Percentiles rank a stretch among this genome's conserved stretches.
phyloP scores from a whole-genome alignment of 768 basidiomycete species.

The Tephrocybe rancida region DNA sequence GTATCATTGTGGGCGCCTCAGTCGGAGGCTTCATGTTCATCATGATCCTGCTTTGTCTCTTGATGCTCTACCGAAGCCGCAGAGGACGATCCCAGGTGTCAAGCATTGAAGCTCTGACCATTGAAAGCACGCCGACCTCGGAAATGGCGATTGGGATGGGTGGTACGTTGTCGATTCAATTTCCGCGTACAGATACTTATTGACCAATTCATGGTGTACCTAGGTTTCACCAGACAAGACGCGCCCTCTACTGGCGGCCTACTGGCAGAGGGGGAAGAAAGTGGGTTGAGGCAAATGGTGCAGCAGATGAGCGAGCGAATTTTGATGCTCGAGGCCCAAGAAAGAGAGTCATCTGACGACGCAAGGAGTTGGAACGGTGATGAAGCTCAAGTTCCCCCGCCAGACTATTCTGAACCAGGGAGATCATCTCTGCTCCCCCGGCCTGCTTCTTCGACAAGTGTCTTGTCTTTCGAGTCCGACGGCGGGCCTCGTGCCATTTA shows the following conservation, averaged over 20 bases:
- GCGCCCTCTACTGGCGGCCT: background rate
- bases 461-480: no score
- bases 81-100: background rate
- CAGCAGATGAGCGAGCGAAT: background rate
- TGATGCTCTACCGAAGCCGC: background rate
- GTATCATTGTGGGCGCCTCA: constrained; percentile 2
- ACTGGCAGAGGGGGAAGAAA: background rate
- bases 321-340: background rate
- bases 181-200: background rate
- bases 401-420: no score
- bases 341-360: no score
- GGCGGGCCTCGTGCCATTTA: no score
- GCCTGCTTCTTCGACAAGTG: no score
- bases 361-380: no score
- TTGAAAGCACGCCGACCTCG: background rate
- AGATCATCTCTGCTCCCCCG: no score
- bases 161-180: background rate
- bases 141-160: background rate
- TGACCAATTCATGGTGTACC: background rate
- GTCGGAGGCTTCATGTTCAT: background rate
- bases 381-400: no score
- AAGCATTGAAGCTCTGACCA: no score
- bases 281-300: background rate
- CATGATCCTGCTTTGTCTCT: background rate
- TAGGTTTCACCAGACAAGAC: background rate